Conservation (phyloP, 768 basidiomycete genomes). For the Kwoniella pini region DNA sequence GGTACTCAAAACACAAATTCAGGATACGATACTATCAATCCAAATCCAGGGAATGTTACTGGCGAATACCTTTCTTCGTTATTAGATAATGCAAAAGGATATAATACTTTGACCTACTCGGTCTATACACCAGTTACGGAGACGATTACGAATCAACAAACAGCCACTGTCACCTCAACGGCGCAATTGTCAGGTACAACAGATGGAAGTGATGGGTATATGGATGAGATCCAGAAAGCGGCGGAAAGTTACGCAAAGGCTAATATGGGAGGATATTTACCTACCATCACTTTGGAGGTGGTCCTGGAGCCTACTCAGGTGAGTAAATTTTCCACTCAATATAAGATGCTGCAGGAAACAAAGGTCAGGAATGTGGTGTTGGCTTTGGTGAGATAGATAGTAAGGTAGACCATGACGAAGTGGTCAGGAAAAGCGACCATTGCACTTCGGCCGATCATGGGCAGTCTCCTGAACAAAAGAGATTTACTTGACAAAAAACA, state of each 20-base stretch:
- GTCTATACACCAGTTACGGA: conserved; percentile 24
- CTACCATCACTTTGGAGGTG: conserved; percentile 51
- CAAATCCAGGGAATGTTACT: conserved; percentile 20
- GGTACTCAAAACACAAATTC: conserved; percentile 16
- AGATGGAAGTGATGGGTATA: conserved; percentile 3
- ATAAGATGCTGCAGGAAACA: too few species aligned
- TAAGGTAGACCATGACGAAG: too few species aligned
- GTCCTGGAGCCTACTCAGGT: conserved; percentile 52
- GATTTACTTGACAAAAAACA: too few species aligned
- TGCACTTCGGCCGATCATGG: too few species aligned
- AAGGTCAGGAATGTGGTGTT: too few species aligned
- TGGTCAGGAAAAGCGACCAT: too few species aligned
- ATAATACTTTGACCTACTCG: conserved; percentile 43
- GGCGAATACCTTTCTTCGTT: conserved; percentile 32
- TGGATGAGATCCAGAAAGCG: conserved; percentile 28
- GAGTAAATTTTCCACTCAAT: conserved; percentile 28
- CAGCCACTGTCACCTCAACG: conserved; percentile 21
- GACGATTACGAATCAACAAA: conserved; percentile 8
- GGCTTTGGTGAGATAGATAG: too few species aligned
- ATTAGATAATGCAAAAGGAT: conserved; percentile 34
- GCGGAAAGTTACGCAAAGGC: conserved; percentile 40
- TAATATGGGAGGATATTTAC: conserved; percentile 34
- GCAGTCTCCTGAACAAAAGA: too few species aligned
- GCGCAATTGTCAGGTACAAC: conserved; percentile 14
- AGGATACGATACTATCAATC: conserved; percentile 28